Percentiles rank a stretch among this genome's conserved stretches.
Conservation (phyloP, 2,329 filamentous ascomycete species). For the Monosporascus sp. region DNA sequence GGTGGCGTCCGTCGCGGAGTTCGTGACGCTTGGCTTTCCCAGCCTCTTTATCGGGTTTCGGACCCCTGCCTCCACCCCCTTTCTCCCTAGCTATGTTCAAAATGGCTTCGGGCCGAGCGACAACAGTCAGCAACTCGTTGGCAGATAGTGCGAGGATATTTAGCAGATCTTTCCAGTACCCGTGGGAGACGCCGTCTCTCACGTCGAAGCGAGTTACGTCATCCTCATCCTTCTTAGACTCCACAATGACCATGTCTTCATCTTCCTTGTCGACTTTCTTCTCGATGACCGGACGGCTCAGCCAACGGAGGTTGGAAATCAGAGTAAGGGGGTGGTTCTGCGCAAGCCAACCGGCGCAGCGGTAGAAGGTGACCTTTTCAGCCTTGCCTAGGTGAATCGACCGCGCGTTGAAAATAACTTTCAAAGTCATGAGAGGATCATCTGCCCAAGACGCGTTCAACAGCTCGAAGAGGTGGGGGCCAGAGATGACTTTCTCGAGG, state of each 20-base stretch:
- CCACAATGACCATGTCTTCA: constrained; percentile 29
- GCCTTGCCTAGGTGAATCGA: constrained; percentile 58
- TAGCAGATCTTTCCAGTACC: constrained; percentile 58
- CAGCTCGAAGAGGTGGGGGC: constrained; percentile 31
- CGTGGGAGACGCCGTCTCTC: constrained; percentile 45
- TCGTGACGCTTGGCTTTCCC: constrained; percentile 19
- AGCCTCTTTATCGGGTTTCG: constrained; percentile 3
- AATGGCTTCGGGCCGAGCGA: constrained; percentile 33
- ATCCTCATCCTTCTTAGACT: constrained; percentile 29
- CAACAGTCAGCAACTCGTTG: constrained; percentile 38
- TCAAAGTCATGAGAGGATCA: constrained; percentile 44
- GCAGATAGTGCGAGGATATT: constrained; percentile 50
- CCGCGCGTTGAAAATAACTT: constrained; percentile 54
- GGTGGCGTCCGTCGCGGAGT: constrained; percentile 34
- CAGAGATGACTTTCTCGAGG: constrained; percentile 36
- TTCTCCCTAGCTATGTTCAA: constrained; percentile 31
- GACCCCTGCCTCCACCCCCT: constrained; percentile 9
- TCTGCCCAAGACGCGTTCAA: constrained; percentile 44
- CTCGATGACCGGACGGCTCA: constrained; percentile 48
- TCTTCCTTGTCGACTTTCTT: constrained; percentile 42
- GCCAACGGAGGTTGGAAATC: constrained; percentile 47
- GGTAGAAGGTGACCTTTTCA: constrained; percentile 42
- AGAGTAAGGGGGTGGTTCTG: constrained; percentile 50
- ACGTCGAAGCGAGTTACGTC: constrained; percentile 34
- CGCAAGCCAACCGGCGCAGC: constrained; percentile 50